Conservation (phyloP, 2,329 filamentous ascomycete species). For the Dryadomyces quercus-mongolicae region DNA sequence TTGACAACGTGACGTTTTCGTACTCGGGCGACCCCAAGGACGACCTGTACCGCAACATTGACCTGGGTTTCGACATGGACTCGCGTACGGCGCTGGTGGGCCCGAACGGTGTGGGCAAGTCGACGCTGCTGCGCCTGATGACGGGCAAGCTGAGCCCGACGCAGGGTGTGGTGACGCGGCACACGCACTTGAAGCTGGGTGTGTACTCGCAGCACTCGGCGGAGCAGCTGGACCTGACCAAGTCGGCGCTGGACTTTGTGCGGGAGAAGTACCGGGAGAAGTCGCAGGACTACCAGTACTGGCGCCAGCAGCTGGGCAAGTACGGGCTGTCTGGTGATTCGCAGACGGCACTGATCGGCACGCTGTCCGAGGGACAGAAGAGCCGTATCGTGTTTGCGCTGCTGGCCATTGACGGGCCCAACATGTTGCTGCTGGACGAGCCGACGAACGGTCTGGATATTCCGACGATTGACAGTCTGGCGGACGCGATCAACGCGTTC, state of each 20-base stretch:
- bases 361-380: slow-evolving; percentile 94
- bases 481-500: slow-evolving; percentile 94
- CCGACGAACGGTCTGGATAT: slow-evolving; percentile 99
- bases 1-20: slow-evolving; percentile 95
- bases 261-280: slow-evolving; percentile 84
- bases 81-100: slow-evolving; percentile 93
- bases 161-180: slow-evolving; percentile 67
- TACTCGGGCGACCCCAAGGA: slow-evolving; percentile 86
- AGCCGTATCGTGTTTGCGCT: slow-evolving; percentile 96
- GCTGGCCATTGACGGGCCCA: slow-evolving; percentile 86
- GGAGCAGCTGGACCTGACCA: slow-evolving; percentile 95
- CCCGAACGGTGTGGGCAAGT: slow-evolving; percentile 98
- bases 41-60: slow-evolving; percentile 90
- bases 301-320: slow-evolving; percentile 90
- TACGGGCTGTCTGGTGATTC: slow-evolving; percentile 89
- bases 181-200: slow-evolving; percentile 97
- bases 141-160: slow-evolving; percentile 88
- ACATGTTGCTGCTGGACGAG: slow-evolving; percentile 97
- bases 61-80: slow-evolving; percentile 99
- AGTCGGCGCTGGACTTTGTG: slow-evolving; percentile 94
- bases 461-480: slow-evolving; percentile 92
- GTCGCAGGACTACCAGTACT: slow-evolving; percentile 98
- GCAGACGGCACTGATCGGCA: slow-evolving; percentile 96
- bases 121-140: slow-evolving; percentile 90
- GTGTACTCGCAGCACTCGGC: slow-evolving; percentile 98